Evolutionary conservation across 129 eudicot species (phyloP).

Genomic region (Pulicaria dysenterica): DNA sequence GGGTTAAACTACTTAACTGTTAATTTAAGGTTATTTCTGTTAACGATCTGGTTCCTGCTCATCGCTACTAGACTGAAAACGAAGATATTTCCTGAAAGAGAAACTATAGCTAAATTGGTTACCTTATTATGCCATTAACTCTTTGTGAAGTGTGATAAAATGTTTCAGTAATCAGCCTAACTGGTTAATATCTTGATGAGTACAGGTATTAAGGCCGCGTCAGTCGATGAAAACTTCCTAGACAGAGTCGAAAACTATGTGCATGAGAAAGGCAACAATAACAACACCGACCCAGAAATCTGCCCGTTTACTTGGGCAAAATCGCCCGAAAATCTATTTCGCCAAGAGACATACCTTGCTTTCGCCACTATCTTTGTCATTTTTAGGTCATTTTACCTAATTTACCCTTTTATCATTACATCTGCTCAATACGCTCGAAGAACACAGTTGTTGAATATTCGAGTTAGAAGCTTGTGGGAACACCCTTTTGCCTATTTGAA

Average conservation of each 20-base stretch:
- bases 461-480: slow-evolving; percentile 66
- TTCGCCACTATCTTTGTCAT: slow-evolving; percentile 78
- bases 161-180: not conserved
- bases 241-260: slow-evolving; percentile 41
- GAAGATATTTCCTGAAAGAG: not conserved
- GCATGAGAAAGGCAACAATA: slow-evolving; percentile 27
- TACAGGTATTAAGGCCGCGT: slow-evolving; percentile 46
- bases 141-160: not conserved
- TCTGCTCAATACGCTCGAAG: slow-evolving; percentile 62
- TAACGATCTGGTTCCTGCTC: no score
- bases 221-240: slow-evolving; percentile 32
- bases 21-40: no score
- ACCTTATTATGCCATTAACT: not conserved
- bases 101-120: not conserved
- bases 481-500: slow-evolving; percentile 58
- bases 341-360: slow-evolving; percentile 78
- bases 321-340: slow-evolving; percentile 79
- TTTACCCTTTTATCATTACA: slow-evolving; percentile 50
- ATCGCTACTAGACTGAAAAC: not conserved
- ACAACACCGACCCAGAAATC: slow-evolving; percentile 43
- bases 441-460: slow-evolving; percentile 44
- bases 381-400: slow-evolving; percentile 52
- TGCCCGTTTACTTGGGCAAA: slow-evolving; percentile 94
- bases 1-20: no score
- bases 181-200: not conserved